Evolutionary conservation across 768 basidiomycete genomes (phyloP), one percentile per base, ranked within the genome.

Genomic region (Tulasnella sp.): DNA sequence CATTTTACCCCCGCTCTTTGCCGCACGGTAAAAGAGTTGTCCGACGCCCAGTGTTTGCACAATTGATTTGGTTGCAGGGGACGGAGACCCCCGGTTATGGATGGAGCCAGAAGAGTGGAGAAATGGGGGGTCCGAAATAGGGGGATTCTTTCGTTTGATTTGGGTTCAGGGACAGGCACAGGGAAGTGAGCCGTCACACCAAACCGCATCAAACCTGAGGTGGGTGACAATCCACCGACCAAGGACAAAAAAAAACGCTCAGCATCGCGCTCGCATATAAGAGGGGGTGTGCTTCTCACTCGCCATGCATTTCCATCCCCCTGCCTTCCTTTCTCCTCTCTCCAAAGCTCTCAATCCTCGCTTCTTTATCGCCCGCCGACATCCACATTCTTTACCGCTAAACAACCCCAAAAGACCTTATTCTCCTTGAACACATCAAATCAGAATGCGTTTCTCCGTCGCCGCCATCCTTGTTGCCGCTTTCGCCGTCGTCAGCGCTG

Each of bases 391-490:
- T 59, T 59, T 32, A 22, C 52, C 52, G 11, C 32, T 52, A 52
- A 52, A 59, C 22, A 59, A 22, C 11, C 19, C 26, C 22, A 26
- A 47, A 47, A 47, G 22, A 26, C 26, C 12, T 59, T 59, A 29
- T 26, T n/a, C n/a, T n/a, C n/a, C n/a, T n/a, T n/a, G n/a, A n/a
- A n/a, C n/a, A n/a, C n/a, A n/a, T n/a, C n/a, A n/a, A 63, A 17
- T 39, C n/a, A 68, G 32, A 68, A 68, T 68, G 67, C 67, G 67
- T 47, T 44, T 68, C 67, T 68, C 67, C 42, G 11, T 47, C 67
- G 42, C 34, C 67, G 67, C 67, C 42, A 8, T 68, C 26, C 42
- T 44, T 39, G 67, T 40, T 39, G 39, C 42, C 39, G 42, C 67
- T 47, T 41, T 68, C 40, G 32, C 26, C 32, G 40, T 39, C 26